phyloP scores from a whole-genome alignment of 352 stramenopile species.

The Globisporangium takayamanum region DNA sequence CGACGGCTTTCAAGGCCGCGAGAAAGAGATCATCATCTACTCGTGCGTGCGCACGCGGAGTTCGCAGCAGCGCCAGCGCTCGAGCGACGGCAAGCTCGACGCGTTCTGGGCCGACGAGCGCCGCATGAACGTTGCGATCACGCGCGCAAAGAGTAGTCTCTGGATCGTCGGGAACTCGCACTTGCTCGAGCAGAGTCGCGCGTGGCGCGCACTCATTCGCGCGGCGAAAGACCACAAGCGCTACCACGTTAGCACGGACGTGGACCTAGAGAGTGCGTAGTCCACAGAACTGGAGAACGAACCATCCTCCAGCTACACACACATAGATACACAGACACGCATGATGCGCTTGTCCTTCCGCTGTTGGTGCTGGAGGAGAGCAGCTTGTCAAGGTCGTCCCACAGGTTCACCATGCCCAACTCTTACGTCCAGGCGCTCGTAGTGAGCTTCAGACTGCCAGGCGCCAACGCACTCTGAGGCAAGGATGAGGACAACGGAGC shows the following conservation, averaged over 20 bases:
- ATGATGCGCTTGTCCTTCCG: background rate
- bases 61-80: constrained; percentile 24
- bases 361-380: background rate
- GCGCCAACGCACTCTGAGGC: background rate
- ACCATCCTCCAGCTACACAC: too few relatives aligned
- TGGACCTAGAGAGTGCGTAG: constrained; percentile 7
- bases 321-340: background rate
- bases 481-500: background rate
- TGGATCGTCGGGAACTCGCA: constrained; percentile 80
- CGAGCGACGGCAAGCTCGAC: constrained; percentile 23
- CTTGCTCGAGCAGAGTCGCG: constrained; percentile 57
- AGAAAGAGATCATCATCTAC: constrained; percentile 98
- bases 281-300: background rate
- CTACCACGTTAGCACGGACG: constrained; percentile 36
- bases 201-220: constrained; percentile 63
- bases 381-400: too few relatives aligned
- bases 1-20: constrained; percentile 96
- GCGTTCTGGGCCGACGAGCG: constrained; percentile 96
- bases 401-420: too few relatives aligned
- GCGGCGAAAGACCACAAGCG: constrained; percentile 43
- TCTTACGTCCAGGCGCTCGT: too few relatives aligned
- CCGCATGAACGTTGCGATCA: constrained; percentile 99
- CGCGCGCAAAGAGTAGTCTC: constrained; percentile 93
- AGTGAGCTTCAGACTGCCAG: too few relatives aligned
- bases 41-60: constrained; percentile 94